phyloP scores from a whole-genome alignment of 192 early-diverging fungal genomes.

The Coemansia javaensis region DNA sequence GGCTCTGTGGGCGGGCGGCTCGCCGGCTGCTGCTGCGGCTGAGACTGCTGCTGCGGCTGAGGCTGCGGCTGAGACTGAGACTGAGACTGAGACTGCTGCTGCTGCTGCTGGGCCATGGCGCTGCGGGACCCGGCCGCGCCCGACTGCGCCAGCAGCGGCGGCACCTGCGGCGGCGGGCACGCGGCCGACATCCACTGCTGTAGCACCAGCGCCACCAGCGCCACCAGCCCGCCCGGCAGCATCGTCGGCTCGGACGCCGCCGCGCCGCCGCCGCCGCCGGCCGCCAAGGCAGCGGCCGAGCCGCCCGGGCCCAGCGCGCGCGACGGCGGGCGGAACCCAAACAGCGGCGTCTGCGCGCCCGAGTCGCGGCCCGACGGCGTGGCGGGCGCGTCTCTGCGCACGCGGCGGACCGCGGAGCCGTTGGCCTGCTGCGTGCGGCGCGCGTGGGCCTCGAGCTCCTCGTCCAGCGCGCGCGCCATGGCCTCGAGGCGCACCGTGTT shows the following conservation, averaged over 20 bases:
- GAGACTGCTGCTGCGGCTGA: constrained; percentile 1
- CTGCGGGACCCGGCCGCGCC: neutral
- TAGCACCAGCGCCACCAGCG: constrained; percentile 34
- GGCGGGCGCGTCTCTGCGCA: neutral
- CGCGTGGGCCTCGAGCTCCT: constrained; percentile 29
- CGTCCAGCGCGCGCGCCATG: constrained; percentile 37
- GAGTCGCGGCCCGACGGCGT: constrained; percentile 24
- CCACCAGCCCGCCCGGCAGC: constrained; percentile 36
- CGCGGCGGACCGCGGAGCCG: neutral
- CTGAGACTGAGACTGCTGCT: constrained; percentile 1
- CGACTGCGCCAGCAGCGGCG: constrained; percentile 2
- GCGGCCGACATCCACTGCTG: constrained; percentile 44
- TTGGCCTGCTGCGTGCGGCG: neutral
- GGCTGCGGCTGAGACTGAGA: neutral
- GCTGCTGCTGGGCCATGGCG: no score
- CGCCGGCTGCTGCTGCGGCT: constrained; percentile 1
- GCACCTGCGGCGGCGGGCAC: constrained; percentile 5
- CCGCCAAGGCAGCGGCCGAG: neutral
- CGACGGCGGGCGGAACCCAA: constrained; percentile 21
- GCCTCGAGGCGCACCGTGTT: constrained; percentile 44
- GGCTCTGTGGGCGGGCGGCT: constrained; percentile 39
- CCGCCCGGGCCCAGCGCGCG: neutral
- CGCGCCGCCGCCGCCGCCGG: neutral
- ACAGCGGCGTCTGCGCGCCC: constrained; percentile 32
- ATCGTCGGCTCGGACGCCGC: constrained; percentile 24